phyloP scores from a whole-genome alignment of 306 rosid genomes.

The Bauhinia variegata region DNA sequence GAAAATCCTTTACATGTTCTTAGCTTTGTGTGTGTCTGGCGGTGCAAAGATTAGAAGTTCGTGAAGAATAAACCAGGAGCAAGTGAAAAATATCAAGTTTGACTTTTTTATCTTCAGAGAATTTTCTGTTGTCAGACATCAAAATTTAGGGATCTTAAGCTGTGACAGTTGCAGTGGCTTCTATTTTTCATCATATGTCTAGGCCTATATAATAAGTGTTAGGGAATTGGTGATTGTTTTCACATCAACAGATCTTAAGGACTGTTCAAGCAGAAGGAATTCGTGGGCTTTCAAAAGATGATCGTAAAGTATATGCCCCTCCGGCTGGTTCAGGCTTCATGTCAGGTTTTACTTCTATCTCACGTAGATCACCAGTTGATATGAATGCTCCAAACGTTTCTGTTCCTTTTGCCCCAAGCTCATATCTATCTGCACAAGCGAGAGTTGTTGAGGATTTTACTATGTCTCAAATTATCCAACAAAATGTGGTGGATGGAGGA shows the following conservation, averaged over 20 bases:
- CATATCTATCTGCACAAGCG: conserved; percentile 86
- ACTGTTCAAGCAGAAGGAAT: conserved; percentile 95
- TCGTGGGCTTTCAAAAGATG: conserved; percentile 75
- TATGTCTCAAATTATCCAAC: conserved; percentile 75
- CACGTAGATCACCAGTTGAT: conserved; percentile 62
- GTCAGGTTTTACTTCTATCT: conserved; percentile 71
- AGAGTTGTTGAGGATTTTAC: conserved; percentile 87
- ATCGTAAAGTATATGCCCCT: conserved; percentile 78
- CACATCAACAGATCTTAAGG: conserved; percentile 68
- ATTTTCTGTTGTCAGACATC: neutral
- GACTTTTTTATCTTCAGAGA: neutral
- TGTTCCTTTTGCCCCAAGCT: conserved; percentile 86
- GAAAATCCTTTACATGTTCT: conserved; percentile 1
- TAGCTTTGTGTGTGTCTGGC: conserved; percentile 8
- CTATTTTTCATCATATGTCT: neutral
- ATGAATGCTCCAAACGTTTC: conserved; percentile 52
- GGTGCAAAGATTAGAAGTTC: conserved; percentile 10
- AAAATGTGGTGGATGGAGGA: conserved; percentile 71
- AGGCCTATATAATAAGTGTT: neutral
- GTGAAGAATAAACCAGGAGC: neutral
- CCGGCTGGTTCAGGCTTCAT: conserved; percentile 97
- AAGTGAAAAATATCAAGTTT: neutral
- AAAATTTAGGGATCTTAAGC: neutral
- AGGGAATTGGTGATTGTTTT: conserved; percentile 5
- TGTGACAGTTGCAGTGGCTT: neutral